A percentile compares a stretch with the other conserved stretches of the same genome.
Conservation (phyloP, 768 basidiomycete genomes). For the Rhodosporidiobolus odoratus region DNA sequence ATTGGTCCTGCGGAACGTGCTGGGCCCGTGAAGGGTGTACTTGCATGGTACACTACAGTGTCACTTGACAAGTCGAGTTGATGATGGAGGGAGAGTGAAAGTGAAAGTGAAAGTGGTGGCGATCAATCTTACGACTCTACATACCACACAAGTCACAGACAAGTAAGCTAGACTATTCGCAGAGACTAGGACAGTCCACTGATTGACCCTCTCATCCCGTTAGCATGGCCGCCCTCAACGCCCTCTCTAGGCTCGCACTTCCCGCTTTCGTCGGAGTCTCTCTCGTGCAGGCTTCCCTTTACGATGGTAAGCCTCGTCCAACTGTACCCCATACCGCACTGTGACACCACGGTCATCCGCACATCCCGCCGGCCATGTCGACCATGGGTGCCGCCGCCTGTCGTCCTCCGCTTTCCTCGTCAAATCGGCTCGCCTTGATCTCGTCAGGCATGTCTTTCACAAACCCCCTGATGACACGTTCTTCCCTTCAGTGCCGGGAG, state of each 20-base stretch:
- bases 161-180: no score
- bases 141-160: no score
- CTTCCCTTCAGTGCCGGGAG: constrained; percentile 31
- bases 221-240: constrained; percentile 29
- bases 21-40: constrained; percentile 4
- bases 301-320: constrained; percentile 53
- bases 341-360: neutral
- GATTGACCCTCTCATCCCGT: neutral
- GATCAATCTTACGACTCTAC: neutral
- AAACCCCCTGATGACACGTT: neutral
- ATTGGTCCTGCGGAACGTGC: constrained; percentile 11
- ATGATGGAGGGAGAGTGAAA: neutral
- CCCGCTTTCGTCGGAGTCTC: constrained; percentile 58
- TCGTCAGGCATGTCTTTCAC: neutral
- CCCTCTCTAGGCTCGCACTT: constrained; percentile 50
- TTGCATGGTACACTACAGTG: constrained; percentile 4
- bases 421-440: neutral
- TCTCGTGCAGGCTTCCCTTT: constrained; percentile 54
- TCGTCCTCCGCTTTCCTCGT: neutral
- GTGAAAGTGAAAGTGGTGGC: neutral
- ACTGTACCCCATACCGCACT: neutral
- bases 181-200: no score
- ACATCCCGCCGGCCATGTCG: neutral
- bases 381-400: neutral
- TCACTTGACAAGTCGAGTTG: neutral